Percentiles rank a stretch among this genome's conserved stretches.
phyloP scores from a whole-genome alignment of 495 filamentous ascomycete genomes.

The Xylaria telfairii region DNA sequence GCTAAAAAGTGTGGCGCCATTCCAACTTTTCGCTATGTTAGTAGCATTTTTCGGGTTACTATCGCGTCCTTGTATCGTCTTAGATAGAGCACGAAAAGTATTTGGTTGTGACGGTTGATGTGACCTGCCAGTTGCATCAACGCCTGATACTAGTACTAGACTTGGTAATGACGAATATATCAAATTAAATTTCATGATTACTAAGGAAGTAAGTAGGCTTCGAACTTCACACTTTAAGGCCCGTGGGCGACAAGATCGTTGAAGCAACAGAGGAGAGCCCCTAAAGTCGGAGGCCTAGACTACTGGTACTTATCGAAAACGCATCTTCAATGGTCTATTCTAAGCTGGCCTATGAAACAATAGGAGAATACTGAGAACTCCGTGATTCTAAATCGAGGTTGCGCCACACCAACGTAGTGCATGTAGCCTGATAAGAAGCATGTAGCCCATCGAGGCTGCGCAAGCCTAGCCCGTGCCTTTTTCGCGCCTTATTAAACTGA shows the following conservation, averaged over 20 bases:
- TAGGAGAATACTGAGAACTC: neutral
- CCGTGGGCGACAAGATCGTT: neutral
- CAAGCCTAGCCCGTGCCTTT: neutral
- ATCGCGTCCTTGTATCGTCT: slow-evolving; percentile 9
- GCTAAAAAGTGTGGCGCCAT: slow-evolving; percentile 43
- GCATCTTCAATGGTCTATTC: neutral
- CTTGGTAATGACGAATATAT: slow-evolving; percentile 2
- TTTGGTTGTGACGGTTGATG: neutral
- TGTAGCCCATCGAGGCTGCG: slow-evolving; percentile 2
- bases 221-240: neutral
- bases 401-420: neutral
- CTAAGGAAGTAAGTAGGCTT: neutral
- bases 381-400: neutral
- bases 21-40: slow-evolving; percentile 48
- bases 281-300: neutral
- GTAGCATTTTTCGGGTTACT: slow-evolving; percentile 45
- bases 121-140: neutral
- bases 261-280: neutral
- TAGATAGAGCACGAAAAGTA: neutral
- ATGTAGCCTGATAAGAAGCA: neutral
- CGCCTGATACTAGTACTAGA: neutral
- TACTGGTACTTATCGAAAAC: slow-evolving; percentile 5
- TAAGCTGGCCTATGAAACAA: neutral
- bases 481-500: neutral
- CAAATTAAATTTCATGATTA: slow-evolving; percentile 2